Percentiles rank a stretch among this genome's conserved stretches.
Conservation (phyloP, 2,329 filamentous ascomycete genomes). For the Alternaria sp. region DNA sequence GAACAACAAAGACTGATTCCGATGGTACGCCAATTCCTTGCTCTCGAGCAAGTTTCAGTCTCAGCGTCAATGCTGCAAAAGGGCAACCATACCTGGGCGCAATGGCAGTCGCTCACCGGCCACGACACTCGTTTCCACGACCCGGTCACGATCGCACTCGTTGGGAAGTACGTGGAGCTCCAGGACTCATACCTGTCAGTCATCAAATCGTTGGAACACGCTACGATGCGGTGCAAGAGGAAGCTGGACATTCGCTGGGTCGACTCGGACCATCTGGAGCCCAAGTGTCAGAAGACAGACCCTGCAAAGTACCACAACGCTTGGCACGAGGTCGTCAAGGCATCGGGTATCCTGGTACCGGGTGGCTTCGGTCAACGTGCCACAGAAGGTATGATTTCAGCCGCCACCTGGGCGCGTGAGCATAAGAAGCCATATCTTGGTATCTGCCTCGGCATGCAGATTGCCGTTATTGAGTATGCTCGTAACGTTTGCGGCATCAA, state of each 20-base stretch:
- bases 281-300: conserved; percentile 63
- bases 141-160: conserved; percentile 79
- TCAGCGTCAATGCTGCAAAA: conserved; percentile 63
- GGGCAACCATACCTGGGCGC: conserved; percentile 74
- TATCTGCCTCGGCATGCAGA: conserved; percentile 90
- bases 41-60: conserved; percentile 65
- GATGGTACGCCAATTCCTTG: conserved; percentile 70
- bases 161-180: conserved; percentile 88
- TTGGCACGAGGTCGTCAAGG: conserved; percentile 79
- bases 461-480: conserved; percentile 89
- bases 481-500: conserved; percentile 73
- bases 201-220: conserved; percentile 87
- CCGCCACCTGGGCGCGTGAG: conserved; percentile 84
- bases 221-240: conserved; percentile 82
- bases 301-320: conserved; percentile 82
- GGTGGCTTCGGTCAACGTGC: conserved; percentile 84
- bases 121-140: conserved; percentile 71
- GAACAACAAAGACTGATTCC: conserved; percentile 78
- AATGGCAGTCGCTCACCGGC: conserved; percentile 77
- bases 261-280: conserved; percentile 84
- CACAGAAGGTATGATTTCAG: conserved; percentile 87
- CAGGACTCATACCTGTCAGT: conserved; percentile 88
- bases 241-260: conserved; percentile 85
- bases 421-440: conserved; percentile 84
- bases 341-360: conserved; percentile 71